These are phyloP conservation scores for Esteya vermicola DNA, from an alignment of 2,329 filamentous ascomycete genomes.

Conservation along the genomic window DNA sequence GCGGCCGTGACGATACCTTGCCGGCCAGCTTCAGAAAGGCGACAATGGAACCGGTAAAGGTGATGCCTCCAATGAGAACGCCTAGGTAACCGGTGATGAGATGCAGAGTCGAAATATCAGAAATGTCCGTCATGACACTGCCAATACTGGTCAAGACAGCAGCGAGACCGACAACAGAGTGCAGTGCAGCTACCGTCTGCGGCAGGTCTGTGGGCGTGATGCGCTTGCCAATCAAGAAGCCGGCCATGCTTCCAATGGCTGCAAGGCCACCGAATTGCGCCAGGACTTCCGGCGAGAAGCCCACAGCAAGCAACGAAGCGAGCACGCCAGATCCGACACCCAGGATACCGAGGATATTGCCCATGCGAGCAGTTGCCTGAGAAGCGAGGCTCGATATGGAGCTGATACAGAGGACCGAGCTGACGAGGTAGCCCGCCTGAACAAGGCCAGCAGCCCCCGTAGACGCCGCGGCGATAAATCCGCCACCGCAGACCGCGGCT, in stretches of 20 bases:
- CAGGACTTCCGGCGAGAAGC: conserved; percentile 65
- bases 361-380: conserved; percentile 68
- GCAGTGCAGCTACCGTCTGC: conserved; percentile 77
- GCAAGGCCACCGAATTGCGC: conserved; percentile 70
- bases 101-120: conserved; percentile 61
- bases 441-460: conserved; percentile 75
- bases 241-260: conserved; percentile 49
- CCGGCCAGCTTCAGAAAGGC: conserved; percentile 80
- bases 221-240: conserved; percentile 65
- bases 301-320: conserved; percentile 67
- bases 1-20: conserved; percentile 65
- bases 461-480: conserved; percentile 64
- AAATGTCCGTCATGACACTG: conserved; percentile 63
- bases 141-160: conserved; percentile 82
- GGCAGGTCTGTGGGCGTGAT: conserved; percentile 82
- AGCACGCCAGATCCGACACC: conserved; percentile 74
- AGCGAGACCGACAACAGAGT: conserved; percentile 80
- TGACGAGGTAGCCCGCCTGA: conserved; percentile 76
- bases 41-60: conserved; percentile 81
- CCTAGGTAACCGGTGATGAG: conserved; percentile 77
- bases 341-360: conserved; percentile 75
- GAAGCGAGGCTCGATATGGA: conserved; percentile 73
- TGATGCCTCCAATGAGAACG: conserved; percentile 76
- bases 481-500: conserved; percentile 62
- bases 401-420: conserved; percentile 71